Evolutionary conservation across 2,329 filamentous ascomycete species (phyloP), one percentile per base, ranked within the genome.

Genomic region (Xylariomycetidae sp.): DNA sequence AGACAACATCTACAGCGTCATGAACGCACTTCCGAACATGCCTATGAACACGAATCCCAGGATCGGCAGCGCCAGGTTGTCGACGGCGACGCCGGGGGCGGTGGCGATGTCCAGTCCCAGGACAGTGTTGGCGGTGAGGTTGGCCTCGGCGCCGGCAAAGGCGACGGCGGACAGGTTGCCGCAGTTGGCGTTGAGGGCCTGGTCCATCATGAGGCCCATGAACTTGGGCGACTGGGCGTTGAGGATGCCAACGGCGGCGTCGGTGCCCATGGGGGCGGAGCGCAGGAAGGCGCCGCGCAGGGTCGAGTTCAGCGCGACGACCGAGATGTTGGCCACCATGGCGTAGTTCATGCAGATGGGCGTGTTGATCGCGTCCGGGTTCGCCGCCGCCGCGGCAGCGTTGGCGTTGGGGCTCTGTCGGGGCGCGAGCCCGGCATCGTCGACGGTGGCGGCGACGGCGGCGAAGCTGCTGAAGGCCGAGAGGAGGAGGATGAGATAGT

Each of bases 271-370:
- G 17, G 56, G 59, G 11, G 65, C 61, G 20, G 61, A 62, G 34
- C 61, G 58, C 30, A 70, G 48, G 48, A 66, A 67, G 9, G 64
- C 63, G n/a, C 59, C 58, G 33, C 68, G 67, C 37, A 65, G 64
- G 32, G 63, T 64, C 38, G 59, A 47, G 53, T 70, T 72, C 34
- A 54, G 41, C 38, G 62, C 63, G 40, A 70, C 61, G 39, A 59
- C 62, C 15, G 67, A 67, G 38, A 68, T 58, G 50, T 70, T 71
- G 40, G 67, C 67, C 15, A 63, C 63, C 30, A 47, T 51, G 37
- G 61, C 51, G 49, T 71, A 70, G 48, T 67, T 59, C 32, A 54
- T 40, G 51, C 67, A 70, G 31, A 44, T 20, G 11, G 48, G 42
- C 6, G 31, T 29, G 8, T 12, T n/a, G 13, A 17, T 26, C n/a